These are phyloP conservation scores for Pueraria montana DNA, from an alignment of 306 rosid genomes.

Conservation along the genomic window DNA sequence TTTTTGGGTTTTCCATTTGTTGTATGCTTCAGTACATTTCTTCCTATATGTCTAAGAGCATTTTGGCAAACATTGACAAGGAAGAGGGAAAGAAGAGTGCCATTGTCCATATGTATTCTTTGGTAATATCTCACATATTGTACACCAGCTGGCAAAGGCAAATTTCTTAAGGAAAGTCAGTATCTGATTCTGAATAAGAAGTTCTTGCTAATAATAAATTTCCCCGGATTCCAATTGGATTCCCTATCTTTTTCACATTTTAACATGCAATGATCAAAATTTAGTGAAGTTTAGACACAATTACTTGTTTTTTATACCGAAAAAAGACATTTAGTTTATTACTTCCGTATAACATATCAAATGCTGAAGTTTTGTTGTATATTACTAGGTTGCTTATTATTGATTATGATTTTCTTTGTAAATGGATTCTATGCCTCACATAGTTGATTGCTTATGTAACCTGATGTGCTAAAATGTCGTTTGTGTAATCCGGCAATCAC, in stretches of 20 bases:
- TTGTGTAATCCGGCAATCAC: not conserved
- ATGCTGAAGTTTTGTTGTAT: conserved; percentile 1
- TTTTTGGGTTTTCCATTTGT: conserved; percentile 48
- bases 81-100: conserved; percentile 58
- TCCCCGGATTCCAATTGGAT: not conserved
- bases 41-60: not conserved
- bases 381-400: not conserved
- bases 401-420: conserved; percentile 1
- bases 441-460: conserved; percentile 17
- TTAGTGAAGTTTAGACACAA: not conserved
- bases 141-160: not conserved
- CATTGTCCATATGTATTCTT: conserved; percentile 52
- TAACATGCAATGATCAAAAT: conserved; percentile 17
- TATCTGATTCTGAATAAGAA: conserved; percentile 21
- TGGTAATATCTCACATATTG: conserved; percentile 13
- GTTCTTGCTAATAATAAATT: conserved; percentile 5
- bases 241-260: conserved; percentile 10
- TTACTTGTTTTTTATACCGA: not conserved
- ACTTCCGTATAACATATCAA: not conserved
- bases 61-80: conserved; percentile 42
- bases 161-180: conserved; percentile 1
- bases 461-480: not conserved
- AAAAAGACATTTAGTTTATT: not conserved
- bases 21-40: conserved; percentile 40
- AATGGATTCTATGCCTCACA: not conserved